These are phyloP conservation scores for Hymenoscyphus linearis DNA, from an alignment of 2,329 filamentous ascomycete genomes.

Conservation along the genomic window DNA sequence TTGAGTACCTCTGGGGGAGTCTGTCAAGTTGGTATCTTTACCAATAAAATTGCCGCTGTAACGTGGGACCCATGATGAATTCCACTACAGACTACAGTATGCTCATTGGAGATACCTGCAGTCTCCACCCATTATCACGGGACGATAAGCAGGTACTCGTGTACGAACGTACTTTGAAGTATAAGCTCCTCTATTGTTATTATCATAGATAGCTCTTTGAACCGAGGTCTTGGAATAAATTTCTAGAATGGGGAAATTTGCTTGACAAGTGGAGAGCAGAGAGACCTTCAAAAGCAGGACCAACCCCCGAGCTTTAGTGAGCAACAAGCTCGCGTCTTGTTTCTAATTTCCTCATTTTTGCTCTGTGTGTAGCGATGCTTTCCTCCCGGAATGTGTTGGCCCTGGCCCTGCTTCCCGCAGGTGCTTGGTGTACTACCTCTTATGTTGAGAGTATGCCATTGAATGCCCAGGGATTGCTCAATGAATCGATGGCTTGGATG, in stretches of 20 bases:
- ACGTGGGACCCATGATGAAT: background rate
- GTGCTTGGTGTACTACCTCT: background rate
- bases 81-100: too few species aligned
- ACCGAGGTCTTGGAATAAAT: background rate
- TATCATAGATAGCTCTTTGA: background rate
- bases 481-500: constrained; percentile 50
- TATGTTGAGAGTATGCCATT: constrained; percentile 18
- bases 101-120: background rate
- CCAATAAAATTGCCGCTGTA: background rate
- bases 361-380: background rate
- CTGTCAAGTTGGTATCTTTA: background rate
- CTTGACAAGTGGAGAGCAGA: background rate
- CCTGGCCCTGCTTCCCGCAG: background rate
- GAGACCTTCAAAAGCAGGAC: background rate
- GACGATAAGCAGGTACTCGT: background rate
- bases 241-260: background rate
- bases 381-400: background rate
- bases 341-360: background rate
- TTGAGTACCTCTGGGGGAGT: background rate
- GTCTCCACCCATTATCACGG: background rate
- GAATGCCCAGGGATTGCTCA: constrained; percentile 38
- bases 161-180: background rate
- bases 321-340: background rate
- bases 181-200: background rate
- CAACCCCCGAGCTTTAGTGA: background rate